Conservation (phyloP, 345 rosid genomes). For the Populus nigra region DNA sequence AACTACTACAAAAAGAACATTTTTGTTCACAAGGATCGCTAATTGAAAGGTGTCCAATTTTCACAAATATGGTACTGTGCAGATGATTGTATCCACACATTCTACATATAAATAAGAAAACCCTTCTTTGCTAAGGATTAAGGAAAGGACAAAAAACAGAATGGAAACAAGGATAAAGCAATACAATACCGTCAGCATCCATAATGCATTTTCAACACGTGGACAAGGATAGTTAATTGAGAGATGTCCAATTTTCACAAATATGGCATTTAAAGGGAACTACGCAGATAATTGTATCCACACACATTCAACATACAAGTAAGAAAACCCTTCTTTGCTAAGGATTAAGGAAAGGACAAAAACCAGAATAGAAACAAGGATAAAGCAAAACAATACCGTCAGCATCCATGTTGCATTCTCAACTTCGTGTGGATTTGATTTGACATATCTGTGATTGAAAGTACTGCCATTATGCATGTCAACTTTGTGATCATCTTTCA, state of each 20-base stretch:
- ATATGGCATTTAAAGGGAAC: background rate
- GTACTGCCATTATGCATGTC: conserved; percentile 88
- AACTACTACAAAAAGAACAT: background rate
- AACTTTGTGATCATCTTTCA: conserved; percentile 79
- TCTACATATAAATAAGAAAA: background rate
- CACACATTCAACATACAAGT: background rate
- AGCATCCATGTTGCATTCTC: conserved; percentile 89
- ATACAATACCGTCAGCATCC: conserved; percentile 70
- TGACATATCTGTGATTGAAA: conserved; percentile 79
- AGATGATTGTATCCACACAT: background rate
- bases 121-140: background rate
- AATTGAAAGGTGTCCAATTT: background rate
- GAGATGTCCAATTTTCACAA: background rate
- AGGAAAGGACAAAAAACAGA: background rate
- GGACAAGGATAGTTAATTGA: conserved; percentile 21
- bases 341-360: background rate
- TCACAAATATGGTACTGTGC: background rate
- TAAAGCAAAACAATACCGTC: conserved; percentile 41
- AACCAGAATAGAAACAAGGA: background rate
- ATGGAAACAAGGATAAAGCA: background rate
- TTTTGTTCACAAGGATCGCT: background rate
- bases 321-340: background rate
- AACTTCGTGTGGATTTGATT: conserved; percentile 77
- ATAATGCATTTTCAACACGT: conserved; percentile 74
- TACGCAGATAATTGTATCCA: background rate